phyloP scores from a whole-genome alignment of 1,284 basidiomycete species.

The Malassezia slooffiae region DNA sequence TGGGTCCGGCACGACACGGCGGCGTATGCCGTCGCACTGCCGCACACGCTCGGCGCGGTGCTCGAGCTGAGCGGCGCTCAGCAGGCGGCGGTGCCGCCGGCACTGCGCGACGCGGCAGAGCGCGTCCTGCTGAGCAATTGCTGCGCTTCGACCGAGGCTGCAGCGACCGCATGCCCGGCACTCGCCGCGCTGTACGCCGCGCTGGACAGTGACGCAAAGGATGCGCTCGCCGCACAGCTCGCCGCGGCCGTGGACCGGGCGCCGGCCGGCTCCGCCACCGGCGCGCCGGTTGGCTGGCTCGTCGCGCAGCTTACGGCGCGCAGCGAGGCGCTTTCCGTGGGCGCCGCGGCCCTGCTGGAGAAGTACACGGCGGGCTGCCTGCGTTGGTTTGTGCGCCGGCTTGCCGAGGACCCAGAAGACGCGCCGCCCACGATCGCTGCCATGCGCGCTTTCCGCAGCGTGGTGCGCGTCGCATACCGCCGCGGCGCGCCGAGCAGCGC shows the following conservation, averaged over 20 bases:
- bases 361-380: constrained; percentile 2
- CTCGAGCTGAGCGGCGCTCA: no score
- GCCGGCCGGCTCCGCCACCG: not conserved
- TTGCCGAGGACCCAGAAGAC: constrained; percentile 46
- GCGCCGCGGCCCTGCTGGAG: not conserved
- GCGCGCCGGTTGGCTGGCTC: not conserved
- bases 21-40: not conserved
- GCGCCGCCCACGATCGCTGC: not conserved
- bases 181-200: no score
- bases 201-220: no score
- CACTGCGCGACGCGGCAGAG: no score
- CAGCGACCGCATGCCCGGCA: no score
- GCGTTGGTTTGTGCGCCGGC: constrained; percentile 45
- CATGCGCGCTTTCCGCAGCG: constrained; percentile 16
- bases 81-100: no score
- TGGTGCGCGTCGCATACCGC: constrained; percentile 7
- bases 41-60: no score
- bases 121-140: no score
- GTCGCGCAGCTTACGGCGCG: not conserved
- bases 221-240: no score
- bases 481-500: constrained; percentile 7
- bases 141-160: no score
- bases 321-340: not conserved
- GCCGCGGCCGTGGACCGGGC: no score
- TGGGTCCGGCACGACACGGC: no score